Percentiles rank a stretch among this genome's conserved stretches.
Evolutionary conservation across 805 yeast genomes (phyloP).

Genomic region (Lachancea meyersii): DNA sequence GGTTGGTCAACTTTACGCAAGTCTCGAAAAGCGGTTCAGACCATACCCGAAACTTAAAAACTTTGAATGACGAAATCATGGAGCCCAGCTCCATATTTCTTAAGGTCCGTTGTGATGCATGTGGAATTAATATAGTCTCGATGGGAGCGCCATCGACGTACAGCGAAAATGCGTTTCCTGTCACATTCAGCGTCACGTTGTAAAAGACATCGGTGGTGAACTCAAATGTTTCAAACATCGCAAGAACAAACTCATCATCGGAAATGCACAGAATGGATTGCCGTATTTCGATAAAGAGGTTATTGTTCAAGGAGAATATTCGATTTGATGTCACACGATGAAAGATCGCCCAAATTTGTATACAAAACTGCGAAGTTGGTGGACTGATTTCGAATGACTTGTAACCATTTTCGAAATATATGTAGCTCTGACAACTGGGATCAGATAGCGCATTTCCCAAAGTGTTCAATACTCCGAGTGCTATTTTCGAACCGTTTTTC

Average conservation of each 20-base stretch:
- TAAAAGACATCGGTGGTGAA: conserved; percentile 21
- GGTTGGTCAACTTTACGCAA: conserved; percentile 9
- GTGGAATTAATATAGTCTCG: conserved; percentile 18
- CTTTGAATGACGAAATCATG: conserved; percentile 29
- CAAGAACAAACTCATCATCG: conserved; percentile 27
- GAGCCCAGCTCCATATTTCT: conserved; percentile 29
- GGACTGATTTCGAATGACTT: conserved; percentile 11
- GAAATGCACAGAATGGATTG: conserved; percentile 26
- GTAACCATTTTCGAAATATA: conserved; percentile 30
- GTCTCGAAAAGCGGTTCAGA: conserved; percentile 11
- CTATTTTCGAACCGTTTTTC: background rate
- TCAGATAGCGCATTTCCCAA: conserved; percentile 17
- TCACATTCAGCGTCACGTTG: conserved; percentile 15
- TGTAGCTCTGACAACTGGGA: conserved; percentile 20
- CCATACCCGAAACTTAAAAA: conserved; percentile 14
- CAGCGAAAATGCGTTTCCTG: conserved; percentile 12
- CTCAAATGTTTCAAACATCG: conserved; percentile 25
- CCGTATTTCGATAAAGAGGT: conserved; percentile 26
- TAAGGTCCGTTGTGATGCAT: conserved; percentile 11
- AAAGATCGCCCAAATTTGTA: conserved; percentile 29
- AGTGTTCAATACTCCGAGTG: conserved; percentile 12
- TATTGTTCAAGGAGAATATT: conserved; percentile 23
- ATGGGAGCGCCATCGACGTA: conserved; percentile 22
- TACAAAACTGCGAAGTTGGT: conserved; percentile 13
- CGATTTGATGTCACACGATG: conserved; percentile 27